Evolutionary conservation across 306 rosid species (phyloP).

Genomic region (Pueraria montana): DNA sequence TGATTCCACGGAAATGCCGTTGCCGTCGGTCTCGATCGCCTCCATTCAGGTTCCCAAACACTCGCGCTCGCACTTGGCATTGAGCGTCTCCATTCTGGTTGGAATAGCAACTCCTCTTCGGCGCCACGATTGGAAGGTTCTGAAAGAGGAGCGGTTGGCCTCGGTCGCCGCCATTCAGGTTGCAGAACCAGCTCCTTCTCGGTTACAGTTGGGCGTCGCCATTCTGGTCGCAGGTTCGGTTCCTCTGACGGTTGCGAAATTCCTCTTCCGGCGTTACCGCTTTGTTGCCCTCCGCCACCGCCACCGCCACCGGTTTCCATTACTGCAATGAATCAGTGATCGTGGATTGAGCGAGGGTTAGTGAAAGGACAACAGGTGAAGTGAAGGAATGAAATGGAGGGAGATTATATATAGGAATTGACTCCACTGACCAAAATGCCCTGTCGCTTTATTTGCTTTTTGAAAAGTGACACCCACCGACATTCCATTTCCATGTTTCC

Average conservation of each 20-base stretch:
- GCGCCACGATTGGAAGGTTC: not conserved
- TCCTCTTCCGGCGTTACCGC: conserved; percentile 14
- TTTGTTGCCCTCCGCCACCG: not conserved
- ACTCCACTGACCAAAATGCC: conserved; percentile 18
- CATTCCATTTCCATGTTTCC: too few species aligned
- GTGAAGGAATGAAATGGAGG: not conserved
- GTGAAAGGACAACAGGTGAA: too few species aligned
- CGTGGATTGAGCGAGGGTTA: not conserved
- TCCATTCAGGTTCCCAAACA: conserved; percentile 42
- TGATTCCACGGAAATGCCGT: conserved; percentile 47
- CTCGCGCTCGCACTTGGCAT: not conserved
- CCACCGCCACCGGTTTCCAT: conserved; percentile 34
- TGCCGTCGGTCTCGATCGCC: conserved; percentile 36
- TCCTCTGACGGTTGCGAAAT: conserved; percentile 11
- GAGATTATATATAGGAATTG: not conserved
- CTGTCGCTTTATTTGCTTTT: not conserved
- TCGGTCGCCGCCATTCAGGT: conserved; percentile 50
- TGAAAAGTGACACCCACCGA: not conserved
- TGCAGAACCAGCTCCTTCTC: conserved; percentile 34
- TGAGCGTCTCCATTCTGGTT: conserved; percentile 44
- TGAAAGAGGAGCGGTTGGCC: not conserved
- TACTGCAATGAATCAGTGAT: not conserved
- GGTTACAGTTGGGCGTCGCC: conserved; percentile 35
- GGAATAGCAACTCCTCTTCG: conserved; percentile 1
- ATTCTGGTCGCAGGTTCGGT: conserved; percentile 43